Conservation (phyloP, 805 yeast species). For the Candida peoriensis region DNA sequence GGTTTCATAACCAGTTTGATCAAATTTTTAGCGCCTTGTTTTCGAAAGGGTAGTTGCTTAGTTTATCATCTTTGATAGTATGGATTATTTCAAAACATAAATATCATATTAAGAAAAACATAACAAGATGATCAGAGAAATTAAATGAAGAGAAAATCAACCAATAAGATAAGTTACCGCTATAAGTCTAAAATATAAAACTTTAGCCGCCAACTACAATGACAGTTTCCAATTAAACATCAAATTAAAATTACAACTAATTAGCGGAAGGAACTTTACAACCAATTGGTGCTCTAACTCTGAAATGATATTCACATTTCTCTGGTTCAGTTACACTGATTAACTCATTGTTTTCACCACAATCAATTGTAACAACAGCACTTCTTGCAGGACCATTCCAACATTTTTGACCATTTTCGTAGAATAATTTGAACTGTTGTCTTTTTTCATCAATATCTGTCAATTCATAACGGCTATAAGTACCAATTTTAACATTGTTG, state of each 20-base stretch:
- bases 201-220: background rate
- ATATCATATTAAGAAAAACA: too few relatives aligned
- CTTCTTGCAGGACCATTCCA: constrained; percentile 93
- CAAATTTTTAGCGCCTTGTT: too few relatives aligned
- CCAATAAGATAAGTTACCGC: too few relatives aligned
- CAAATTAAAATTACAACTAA: too few relatives aligned
- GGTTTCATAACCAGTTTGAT: too few relatives aligned
- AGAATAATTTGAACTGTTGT: constrained; percentile 35
- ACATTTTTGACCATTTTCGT: constrained; percentile 67
- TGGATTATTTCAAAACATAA: too few relatives aligned
- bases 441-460: constrained; percentile 28
- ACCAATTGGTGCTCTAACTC: constrained; percentile 36
- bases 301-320: constrained; percentile 72
- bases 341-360: constrained; percentile 57
- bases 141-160: too few relatives aligned
- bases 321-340: constrained; percentile 82
- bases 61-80: too few relatives aligned
- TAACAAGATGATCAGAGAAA: too few relatives aligned
- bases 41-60: too few relatives aligned
- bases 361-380: constrained; percentile 56
- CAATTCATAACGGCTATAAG: constrained; percentile 21
- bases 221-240: too few relatives aligned
- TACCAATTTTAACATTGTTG: constrained; percentile 48
- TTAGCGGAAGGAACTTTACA: constrained; percentile 27
- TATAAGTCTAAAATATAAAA: too few relatives aligned